Base-by-base conservation (phyloP, 345 rosid species). In the Durio zibethinus region DNA sequence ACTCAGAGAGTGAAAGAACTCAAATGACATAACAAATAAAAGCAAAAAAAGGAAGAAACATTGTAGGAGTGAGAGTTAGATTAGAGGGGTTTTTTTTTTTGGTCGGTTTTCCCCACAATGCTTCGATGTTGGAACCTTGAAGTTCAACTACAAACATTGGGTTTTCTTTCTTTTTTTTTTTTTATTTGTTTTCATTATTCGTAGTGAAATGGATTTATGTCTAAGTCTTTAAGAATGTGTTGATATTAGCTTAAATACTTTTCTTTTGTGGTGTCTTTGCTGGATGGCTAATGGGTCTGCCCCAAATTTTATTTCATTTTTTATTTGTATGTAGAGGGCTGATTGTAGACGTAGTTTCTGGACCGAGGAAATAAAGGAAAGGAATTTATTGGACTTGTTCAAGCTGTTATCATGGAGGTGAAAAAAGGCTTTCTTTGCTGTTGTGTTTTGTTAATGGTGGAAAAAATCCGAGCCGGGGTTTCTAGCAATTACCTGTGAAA, bases 81-180 rank as follows among this genome's bases (percentile, higher is more conserved):
- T 31, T 33, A 11, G 75, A 38, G 0, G n/a, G n/a, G n/a, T n/a
- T 1, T 27, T 18, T n/a, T 10, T 20, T 20, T 48, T 10, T 9
- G 42, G 5, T 48, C 16, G 38, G 7, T 27, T 50, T 48, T 5
- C 43, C 60, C 31, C 25, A 29, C 57, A 53, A 79, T 82, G 78
- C 80, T 78, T 82, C 82, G 23, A 73, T 75, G 74, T 70, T 84
- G 20, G 91, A 80, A 75, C 23, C 73, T 15, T 89, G 86, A 75
- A 83, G 76, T n/a, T 76, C 89, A 53, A 72, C 87, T 14, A 85
- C 92, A 20, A 77, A 47, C 57, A 88, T 47, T 47, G 27, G 25
- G 2, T 14, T 2, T 23, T 35, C 14, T 36, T 16, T 36, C 1
- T n/a, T 15, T 14, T 31, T 23, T 36, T 6, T 54, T 23, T 10